Evolutionary conservation across 2,329 filamentous ascomycete species (phyloP), one percentile per base, ranked within the genome.

Genomic region (Scolecobasidium constrictum): DNA sequence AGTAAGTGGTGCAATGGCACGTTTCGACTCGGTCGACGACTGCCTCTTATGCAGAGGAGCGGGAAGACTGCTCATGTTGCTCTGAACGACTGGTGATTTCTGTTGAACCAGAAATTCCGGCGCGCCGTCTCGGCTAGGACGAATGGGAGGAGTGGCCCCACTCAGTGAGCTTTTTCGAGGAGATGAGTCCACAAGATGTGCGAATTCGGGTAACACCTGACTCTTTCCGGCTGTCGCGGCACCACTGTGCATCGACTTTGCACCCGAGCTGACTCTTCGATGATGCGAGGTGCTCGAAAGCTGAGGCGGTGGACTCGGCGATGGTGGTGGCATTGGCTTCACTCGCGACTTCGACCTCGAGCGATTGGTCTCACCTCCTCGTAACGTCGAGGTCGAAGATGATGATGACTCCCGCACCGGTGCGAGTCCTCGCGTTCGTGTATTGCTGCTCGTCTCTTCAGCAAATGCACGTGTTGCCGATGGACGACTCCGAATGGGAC

Each of bases 401-500:
- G 82, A 86, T 1, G 82, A 86, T 1, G 81, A 81, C 55, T 87
- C 83, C 43, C 78, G 72, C 4, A 86, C 76, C 4, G 76, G 72
- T 26, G 79, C 71, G 28, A 86, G 67, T 3, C 75, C 76, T 78
- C 72, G 18, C 66, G 59, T 23, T 58, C 58, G 31, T 63, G 55
- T 17, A 70, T 71, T n/a, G 53, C 53, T 35, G 75, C 72, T 44
- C 71, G 71, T 9, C 68, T 67, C 55, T 63, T 69, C 74, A 17
- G 70, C 68, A 50, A 72, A 66, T 51, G 73, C 71, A 50, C 75
- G 67, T 20, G 72, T 73, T n/a, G 81, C 63, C 1, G 78, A 77
- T 7, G 78, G 77, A 47, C 77, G 67, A 40, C 66, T 73, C 46
- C 70, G 60, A 38, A 68, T 64, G 37, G 72, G 76, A 53, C 75